Conservation (phyloP, 2,329 filamentous ascomycete genomes). For the Rosellinia necatrix region DNA sequence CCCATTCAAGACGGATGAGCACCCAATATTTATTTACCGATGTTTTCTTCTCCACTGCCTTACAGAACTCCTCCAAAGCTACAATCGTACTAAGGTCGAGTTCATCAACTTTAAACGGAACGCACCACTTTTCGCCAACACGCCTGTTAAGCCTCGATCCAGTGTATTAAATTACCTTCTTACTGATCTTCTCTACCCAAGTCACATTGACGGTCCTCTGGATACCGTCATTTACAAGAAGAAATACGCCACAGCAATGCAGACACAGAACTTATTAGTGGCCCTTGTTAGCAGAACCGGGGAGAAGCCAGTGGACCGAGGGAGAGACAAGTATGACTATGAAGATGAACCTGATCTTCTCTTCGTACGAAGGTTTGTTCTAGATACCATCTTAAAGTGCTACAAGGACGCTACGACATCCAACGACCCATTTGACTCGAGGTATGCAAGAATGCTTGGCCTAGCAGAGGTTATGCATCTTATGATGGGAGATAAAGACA, state of each 20-base stretch:
- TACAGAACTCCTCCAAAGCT: constrained; percentile 86
- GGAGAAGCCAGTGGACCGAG: constrained; percentile 68
- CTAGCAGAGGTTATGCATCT: constrained; percentile 91
- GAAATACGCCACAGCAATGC: constrained; percentile 79
- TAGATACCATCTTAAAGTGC: constrained; percentile 89
- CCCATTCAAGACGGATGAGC: constrained; percentile 86
- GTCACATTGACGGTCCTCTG: constrained; percentile 67
- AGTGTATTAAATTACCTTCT: constrained; percentile 93
- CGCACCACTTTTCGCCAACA: constrained; percentile 78
- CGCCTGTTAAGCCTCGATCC: constrained; percentile 91
- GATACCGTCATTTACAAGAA: constrained; percentile 83
- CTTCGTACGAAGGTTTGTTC: constrained; percentile 91
- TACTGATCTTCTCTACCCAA: constrained; percentile 70
- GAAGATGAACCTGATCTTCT: constrained; percentile 83
- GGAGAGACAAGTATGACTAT: constrained; percentile 62
- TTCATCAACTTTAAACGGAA: constrained; percentile 99
- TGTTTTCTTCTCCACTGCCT: constrained; percentile 94
- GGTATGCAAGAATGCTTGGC: constrained; percentile 85
- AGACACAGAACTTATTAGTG: constrained; percentile 84
- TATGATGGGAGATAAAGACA: constrained; percentile 83
- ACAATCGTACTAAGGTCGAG: constrained; percentile 94
- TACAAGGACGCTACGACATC: constrained; percentile 87
- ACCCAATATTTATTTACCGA: constrained; percentile 94
- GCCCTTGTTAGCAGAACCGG: constrained; percentile 86
- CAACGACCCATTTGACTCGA: constrained; percentile 78